Evolutionary conservation across 2,329 filamentous ascomycete genomes (phyloP), one percentile per base, ranked within the genome.

Genomic region (Trichoderma arundinaceum): DNA sequence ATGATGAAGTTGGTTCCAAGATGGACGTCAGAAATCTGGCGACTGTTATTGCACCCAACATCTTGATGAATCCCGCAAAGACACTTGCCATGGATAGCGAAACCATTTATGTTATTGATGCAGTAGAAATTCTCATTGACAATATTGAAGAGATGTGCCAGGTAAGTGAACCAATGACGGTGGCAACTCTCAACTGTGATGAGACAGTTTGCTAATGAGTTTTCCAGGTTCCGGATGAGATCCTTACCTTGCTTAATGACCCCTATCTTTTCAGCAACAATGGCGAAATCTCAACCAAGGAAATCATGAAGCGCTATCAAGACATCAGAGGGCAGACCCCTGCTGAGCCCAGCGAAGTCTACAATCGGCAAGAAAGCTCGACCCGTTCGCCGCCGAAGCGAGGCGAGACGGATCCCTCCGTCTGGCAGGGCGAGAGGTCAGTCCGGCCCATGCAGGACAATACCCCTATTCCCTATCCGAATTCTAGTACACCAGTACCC

Each of bases 1-100:
- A 99, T 72, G 95, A 99, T 74, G 95, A 99, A 76, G 91, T 91
- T 22, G 95, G 95, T 32, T 97, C 94, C 72, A 97, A 98, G 83
- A 99, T 99, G 95, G 95, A 99, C 76, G 91, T 96, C 61, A 93
- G 96, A 81, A 99, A 99, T 74, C 85, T 99, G 69, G 92, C 95
- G 3, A 98, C 96, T 3, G 95, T 99, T 69, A 97, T 99, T 77
- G 94, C 94, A 5, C 95, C 95, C 0, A 99, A 99, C 73, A 92
- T 99, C 68, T 84, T 97, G 12, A 94, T 91, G 72, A 91, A 90
- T 70, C 83, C 82, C 70, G 80, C 85, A 48, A 90, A 89, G 75
- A 84, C 83, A 56, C 83, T 85, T 7, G 87, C 86, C 49, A 86
- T 93, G 69, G 94, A 96, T 71, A 88, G 89, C 73, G 93, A 97